These are phyloP conservation scores for Phialophora macrospora DNA, from an alignment of 2,329 filamentous ascomycete species.

Conservation along the genomic window DNA sequence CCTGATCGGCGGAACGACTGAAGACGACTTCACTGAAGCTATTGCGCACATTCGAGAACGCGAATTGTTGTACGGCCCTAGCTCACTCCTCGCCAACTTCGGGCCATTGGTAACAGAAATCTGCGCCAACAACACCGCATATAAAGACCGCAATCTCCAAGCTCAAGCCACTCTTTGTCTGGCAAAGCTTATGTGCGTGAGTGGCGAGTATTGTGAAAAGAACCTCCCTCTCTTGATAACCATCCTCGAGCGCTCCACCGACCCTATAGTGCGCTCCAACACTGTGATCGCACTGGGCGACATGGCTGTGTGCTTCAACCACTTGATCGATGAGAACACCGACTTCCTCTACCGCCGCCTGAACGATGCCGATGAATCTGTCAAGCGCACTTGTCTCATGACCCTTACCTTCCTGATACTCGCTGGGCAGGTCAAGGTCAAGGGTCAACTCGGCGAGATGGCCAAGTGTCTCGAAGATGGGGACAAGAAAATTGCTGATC, in stretches of 20 bases:
- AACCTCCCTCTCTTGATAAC: constrained; percentile 94
- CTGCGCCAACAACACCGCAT: constrained; percentile 90
- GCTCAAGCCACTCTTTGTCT: constrained; percentile 91
- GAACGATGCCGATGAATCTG: constrained; percentile 83
- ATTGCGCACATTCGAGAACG: constrained; percentile 83
- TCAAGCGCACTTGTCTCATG: constrained; percentile 98
- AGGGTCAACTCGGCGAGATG: constrained; percentile 98
- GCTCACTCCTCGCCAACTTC: constrained; percentile 85
- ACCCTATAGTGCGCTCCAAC: constrained; percentile 92
- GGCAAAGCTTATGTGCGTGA: constrained; percentile 98
- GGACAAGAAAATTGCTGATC: constrained; percentile 91
- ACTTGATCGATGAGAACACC: constrained; percentile 98
- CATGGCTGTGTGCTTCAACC: constrained; percentile 99
- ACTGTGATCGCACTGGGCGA: constrained; percentile 96
- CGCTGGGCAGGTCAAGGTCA: constrained; percentile 98
- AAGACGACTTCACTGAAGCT: constrained; percentile 88
- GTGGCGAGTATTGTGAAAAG: constrained; percentile 90
- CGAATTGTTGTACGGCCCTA: constrained; percentile 79
- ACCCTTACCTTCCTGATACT: constrained; percentile 96
- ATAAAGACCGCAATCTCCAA: constrained; percentile 87
- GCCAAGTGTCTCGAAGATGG: constrained; percentile 96
- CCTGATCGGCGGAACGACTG: constrained; percentile 93
- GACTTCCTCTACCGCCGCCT: constrained; percentile 95
- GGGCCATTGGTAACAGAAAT: constrained; percentile 91
- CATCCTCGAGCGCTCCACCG: constrained; percentile 91